These are phyloP conservation scores for Echites panduratus DNA, from an alignment of 257 asterid species.

Conservation along the genomic window DNA sequence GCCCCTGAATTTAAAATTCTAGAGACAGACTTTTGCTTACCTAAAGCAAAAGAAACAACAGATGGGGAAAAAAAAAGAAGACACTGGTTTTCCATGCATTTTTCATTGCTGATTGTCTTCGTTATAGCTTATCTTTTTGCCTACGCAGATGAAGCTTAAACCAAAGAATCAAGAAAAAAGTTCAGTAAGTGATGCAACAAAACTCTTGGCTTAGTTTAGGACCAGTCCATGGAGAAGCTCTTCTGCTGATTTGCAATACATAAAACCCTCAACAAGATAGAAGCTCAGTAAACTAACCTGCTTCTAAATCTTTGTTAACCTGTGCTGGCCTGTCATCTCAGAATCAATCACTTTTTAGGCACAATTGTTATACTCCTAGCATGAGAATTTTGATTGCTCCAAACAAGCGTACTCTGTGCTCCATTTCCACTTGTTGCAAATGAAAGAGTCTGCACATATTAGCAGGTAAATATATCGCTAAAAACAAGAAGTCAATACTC, in stretches of 20 bases:
- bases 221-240: not conserved
- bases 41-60: no score
- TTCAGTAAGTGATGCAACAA: not conserved
- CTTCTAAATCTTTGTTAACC: not conserved
- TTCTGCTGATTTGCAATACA: not conserved
- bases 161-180: not conserved
- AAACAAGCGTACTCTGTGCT: slow-evolving; percentile 81
- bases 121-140: not conserved
- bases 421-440: slow-evolving; percentile 70
- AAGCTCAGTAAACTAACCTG: slow-evolving; percentile 9
- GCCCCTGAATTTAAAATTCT: not conserved
- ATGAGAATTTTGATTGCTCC: slow-evolving; percentile 55
- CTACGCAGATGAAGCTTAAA: not conserved
- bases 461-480: slow-evolving; percentile 20
- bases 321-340: not conserved
- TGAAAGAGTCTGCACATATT: slow-evolving; percentile 65
- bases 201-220: not conserved
- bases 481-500: slow-evolving; percentile 11
- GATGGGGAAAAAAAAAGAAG: not conserved
- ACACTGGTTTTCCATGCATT: not conserved
- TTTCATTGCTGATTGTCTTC: not conserved
- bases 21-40: not conserved
- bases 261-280: not conserved
- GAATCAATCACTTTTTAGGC: slow-evolving; percentile 17
- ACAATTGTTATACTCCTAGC: slow-evolving; percentile 39